A percentile compares a stretch with the other conserved stretches of the same genome.
Evolutionary conservation across 805 yeast genomes (phyloP).

Genomic region (Suhomyces canberraensis): DNA sequence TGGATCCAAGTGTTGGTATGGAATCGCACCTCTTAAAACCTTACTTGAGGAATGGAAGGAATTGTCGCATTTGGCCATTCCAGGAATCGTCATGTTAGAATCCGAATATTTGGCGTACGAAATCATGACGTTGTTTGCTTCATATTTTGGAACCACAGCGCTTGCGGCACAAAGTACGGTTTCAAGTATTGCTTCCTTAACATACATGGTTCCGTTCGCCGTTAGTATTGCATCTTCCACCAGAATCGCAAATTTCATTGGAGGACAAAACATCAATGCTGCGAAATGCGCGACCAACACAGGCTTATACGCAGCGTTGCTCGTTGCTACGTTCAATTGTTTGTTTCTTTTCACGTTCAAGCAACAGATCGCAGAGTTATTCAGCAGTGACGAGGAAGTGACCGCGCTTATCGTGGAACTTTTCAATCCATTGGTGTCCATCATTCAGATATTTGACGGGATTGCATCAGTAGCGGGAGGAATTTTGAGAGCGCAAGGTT

Average conservation of each 20-base stretch:
- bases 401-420: constrained; percentile 47
- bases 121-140: constrained; percentile 44
- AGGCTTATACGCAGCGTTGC: constrained; percentile 29
- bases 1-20: constrained; percentile 72
- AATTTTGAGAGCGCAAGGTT: constrained; percentile 70
- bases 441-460: constrained; percentile 68
- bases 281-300: constrained; percentile 35
- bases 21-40: constrained; percentile 39
- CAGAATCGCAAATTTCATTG: constrained; percentile 44
- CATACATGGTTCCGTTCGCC: constrained; percentile 47
- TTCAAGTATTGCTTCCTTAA: constrained; percentile 42
- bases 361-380: constrained; percentile 50
- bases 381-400: constrained; percentile 62
- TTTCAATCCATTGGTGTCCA: constrained; percentile 58
- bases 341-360: constrained; percentile 45
- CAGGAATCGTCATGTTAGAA: constrained; percentile 46
- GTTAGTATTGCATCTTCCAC: constrained; percentile 44
- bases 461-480: constrained; percentile 71
- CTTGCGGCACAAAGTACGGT: constrained; percentile 53
- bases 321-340: constrained; percentile 38
- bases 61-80: constrained; percentile 37
- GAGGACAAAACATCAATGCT: constrained; percentile 38
- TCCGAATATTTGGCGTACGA: constrained; percentile 46
- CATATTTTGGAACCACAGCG: constrained; percentile 46
- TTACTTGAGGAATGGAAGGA: constrained; percentile 35